Base-by-base conservation (phyloP, 441 rosid genomes). In the Euphorbia celastroides region DNA sequence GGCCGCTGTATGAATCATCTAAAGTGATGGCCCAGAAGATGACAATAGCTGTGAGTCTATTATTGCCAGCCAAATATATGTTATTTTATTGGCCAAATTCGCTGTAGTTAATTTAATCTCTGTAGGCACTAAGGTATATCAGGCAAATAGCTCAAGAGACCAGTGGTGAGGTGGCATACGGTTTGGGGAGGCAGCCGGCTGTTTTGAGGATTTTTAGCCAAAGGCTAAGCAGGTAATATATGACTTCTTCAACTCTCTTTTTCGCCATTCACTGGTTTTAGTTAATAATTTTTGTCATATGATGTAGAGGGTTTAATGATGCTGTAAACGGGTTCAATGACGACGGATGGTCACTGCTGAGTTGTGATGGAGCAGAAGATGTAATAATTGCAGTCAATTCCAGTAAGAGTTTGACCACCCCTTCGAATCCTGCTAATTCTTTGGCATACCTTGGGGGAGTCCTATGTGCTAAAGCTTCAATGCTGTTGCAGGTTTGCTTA, bases 141-240 rank as follows among this genome's bases (percentile, higher is more conserved):
- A 83, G 96, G 69, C 98, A 95, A 72, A 77, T 95, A 74, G 98
- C 98, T n/a, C 98, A 87, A 65, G 99, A 95, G 82, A 83, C 92
- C 7, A 95, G 93, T 61, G 99, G 98, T 9, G 99, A 95, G 73
- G 85, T 90, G 58, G 93, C 83, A 19, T 92, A 90, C 77, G 89
- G 96, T 31, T 72, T 88, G 82, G 99, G 98, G 66, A 81, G 98
- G 73, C 97, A 95, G 58, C 99, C 99, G 0, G 94, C 97, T 36
- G 98, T 92, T 70, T 81, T 95, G 52, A 79, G 97, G 81, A 90
- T 91, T 30, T 95, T 95, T 68, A 95, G 97, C 77, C 99, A 92
- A 65, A 87, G 93, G 78, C 79, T 95, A 77, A 89, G 89, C 96
- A 84, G 98, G 99, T 92, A 75, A 25, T 25, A 0, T 19, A 46